These are phyloP conservation scores for Podila clonocystis DNA, from an alignment of 192 early-diverging fungal genomes.

Conservation along the genomic window DNA sequence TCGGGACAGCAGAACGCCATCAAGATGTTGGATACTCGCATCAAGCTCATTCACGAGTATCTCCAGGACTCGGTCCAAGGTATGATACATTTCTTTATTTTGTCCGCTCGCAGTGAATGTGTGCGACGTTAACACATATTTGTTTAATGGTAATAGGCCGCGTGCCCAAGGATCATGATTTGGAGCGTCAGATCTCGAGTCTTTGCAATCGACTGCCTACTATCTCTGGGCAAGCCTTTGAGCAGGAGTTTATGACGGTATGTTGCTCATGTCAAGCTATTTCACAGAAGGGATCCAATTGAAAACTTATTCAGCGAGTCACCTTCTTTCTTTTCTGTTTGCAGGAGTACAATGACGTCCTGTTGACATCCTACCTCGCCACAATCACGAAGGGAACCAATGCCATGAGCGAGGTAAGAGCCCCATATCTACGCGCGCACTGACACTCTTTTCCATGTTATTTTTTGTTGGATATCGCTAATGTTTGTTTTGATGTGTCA, in stretches of 20 bases:
- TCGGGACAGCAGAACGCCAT: conserved; percentile 82
- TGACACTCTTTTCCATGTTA: background rate
- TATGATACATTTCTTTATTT: conserved; percentile 16
- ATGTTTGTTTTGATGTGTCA: background rate
- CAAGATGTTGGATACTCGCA: conserved; percentile 80
- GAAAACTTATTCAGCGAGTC: background rate
- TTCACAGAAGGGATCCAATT: background rate
- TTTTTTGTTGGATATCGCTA: background rate
- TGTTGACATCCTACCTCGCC: conserved; percentile 79
- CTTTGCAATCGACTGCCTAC: conserved; percentile 78
- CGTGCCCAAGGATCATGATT: conserved; percentile 71
- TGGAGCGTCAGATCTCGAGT: conserved; percentile 81
- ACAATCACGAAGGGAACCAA: conserved; percentile 80
- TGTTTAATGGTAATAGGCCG: conserved; percentile 14
- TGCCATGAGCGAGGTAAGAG: conserved; percentile 68
- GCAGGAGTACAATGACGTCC: conserved; percentile 87
- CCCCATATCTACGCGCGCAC: background rate
- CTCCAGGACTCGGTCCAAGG: conserved; percentile 75
- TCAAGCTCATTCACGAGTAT: conserved; percentile 76
- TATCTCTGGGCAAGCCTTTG: conserved; percentile 71
- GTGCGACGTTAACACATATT: background rate
- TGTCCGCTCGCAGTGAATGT: background rate
- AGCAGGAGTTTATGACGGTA: conserved; percentile 79
- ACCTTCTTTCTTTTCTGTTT: background rate
- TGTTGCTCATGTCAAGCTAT: background rate